phyloP scores from a whole-genome alignment of 2,329 filamentous ascomycete genomes.

The Aspergillus aculeatinus region DNA sequence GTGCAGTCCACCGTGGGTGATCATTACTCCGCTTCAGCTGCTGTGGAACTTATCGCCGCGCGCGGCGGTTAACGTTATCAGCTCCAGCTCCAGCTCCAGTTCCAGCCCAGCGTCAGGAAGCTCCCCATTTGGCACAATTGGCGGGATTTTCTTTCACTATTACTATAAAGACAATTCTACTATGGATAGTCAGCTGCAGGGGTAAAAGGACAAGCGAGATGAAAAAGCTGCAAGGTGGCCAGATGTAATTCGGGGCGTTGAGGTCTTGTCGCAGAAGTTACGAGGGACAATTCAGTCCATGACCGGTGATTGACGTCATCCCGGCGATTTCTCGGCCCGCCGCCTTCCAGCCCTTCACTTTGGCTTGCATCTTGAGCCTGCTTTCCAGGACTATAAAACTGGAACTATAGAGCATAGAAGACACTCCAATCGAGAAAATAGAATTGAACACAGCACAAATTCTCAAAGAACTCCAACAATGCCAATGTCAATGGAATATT shows the following conservation, averaged over 20 bases:
- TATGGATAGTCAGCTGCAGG: no score
- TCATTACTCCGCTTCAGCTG: background rate
- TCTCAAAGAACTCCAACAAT: no score
- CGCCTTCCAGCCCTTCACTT: background rate
- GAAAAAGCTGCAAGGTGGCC: background rate
- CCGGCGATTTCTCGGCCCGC: constrained; percentile 26
- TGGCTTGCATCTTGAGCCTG: no score
- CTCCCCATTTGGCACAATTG: no score
- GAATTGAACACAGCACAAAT: background rate
- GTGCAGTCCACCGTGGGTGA: background rate
- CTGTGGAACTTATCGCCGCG: background rate
- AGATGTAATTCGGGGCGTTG: background rate
- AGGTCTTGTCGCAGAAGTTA: background rate
- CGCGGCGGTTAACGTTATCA: background rate
- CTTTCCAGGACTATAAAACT: no score
- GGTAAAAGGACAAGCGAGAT: no score
- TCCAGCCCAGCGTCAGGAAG: no score
- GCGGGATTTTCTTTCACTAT: no score
- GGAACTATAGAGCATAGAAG: no score
- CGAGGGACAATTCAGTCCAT: background rate
- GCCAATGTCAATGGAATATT: no score
- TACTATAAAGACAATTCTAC: no score
- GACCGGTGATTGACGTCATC: constrained; percentile 27
- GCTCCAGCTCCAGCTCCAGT: no score
- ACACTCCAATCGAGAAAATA: background rate